Evolutionary conservation across 2,329 filamentous ascomycete genomes (phyloP).

Genomic region (Phaeosphaeriaceae sp.): DNA sequence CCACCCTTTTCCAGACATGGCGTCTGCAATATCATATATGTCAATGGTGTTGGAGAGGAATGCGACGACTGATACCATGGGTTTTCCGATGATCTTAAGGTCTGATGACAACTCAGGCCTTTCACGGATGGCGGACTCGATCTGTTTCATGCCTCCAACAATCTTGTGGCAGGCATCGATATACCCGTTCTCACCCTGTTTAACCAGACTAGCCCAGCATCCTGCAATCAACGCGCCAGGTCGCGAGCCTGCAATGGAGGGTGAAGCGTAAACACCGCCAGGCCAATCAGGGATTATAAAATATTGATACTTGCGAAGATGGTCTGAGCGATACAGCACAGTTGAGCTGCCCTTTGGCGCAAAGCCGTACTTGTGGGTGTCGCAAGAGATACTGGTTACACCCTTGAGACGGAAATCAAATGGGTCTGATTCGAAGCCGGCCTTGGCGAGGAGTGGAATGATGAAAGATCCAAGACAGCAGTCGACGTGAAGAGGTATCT

Average conservation of each 20-base stretch:
- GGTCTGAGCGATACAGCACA: conserved; percentile 82
- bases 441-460: conserved; percentile 86
- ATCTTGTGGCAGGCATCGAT: conserved; percentile 86
- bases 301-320: conserved; percentile 88
- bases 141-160: conserved; percentile 83
- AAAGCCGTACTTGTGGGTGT: conserved; percentile 99
- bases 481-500: conserved; percentile 91
- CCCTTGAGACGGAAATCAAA: conserved; percentile 96
- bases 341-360: conserved; percentile 97
- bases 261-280: conserved; percentile 93
- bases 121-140: conserved; percentile 73
- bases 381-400: conserved; percentile 93
- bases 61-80: conserved; percentile 87
- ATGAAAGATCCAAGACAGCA: conserved; percentile 97
- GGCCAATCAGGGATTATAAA: conserved; percentile 95
- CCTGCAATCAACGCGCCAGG: conserved; percentile 94
- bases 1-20: conserved; percentile 84
- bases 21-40: conserved; percentile 93
- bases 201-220: conserved; percentile 93
- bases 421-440: conserved; percentile 85
- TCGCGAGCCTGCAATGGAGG: conserved; percentile 87
- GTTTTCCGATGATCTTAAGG: conserved; percentile 80
- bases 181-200: conserved; percentile 85
- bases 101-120: conserved; percentile 73
- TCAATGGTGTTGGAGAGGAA: conserved; percentile 85